These are phyloP conservation scores for Colletotrichum sp. DNA, from an alignment of 2,329 filamentous ascomycete genomes.

Conservation along the genomic window DNA sequence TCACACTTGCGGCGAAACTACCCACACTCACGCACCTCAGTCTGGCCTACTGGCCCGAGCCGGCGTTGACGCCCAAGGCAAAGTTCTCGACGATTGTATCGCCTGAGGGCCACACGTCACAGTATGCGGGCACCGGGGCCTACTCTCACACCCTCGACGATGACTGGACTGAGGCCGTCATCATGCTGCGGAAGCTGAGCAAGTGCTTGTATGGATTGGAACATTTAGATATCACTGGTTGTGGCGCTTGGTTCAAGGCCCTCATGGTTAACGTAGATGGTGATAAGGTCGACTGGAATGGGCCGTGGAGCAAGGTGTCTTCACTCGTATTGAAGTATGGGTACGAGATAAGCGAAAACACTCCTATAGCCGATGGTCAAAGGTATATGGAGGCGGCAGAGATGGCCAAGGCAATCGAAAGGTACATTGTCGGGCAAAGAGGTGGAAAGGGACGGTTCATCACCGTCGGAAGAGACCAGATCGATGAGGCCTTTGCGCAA, in stretches of 20 bases:
- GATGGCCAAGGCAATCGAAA: constrained; percentile 48
- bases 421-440: constrained; percentile 48
- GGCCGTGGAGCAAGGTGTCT: constrained; percentile 57
- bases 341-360: constrained; percentile 39
- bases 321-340: constrained; percentile 50
- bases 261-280: constrained; percentile 45
- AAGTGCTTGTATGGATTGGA: constrained; percentile 61
- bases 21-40: constrained; percentile 63
- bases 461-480: constrained; percentile 48
- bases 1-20: constrained; percentile 56
- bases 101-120: constrained; percentile 43
- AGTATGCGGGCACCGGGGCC: constrained; percentile 58
- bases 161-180: constrained; percentile 64
- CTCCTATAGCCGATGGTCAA: constrained; percentile 33
- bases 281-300: constrained; percentile 58
- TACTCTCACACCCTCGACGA: constrained; percentile 63
- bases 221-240: constrained; percentile 66
- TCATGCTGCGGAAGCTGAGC: constrained; percentile 59
- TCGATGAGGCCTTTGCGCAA: neutral
- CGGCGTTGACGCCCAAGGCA: constrained; percentile 60
- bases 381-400: constrained; percentile 38
- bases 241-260: constrained; percentile 57
- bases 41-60: constrained; percentile 66
- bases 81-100: constrained; percentile 51
- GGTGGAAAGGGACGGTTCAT: constrained; percentile 54